Evolutionary conservation across 1,284 basidiomycete genomes (phyloP).

Genomic region (Trametes hirsuta): DNA sequence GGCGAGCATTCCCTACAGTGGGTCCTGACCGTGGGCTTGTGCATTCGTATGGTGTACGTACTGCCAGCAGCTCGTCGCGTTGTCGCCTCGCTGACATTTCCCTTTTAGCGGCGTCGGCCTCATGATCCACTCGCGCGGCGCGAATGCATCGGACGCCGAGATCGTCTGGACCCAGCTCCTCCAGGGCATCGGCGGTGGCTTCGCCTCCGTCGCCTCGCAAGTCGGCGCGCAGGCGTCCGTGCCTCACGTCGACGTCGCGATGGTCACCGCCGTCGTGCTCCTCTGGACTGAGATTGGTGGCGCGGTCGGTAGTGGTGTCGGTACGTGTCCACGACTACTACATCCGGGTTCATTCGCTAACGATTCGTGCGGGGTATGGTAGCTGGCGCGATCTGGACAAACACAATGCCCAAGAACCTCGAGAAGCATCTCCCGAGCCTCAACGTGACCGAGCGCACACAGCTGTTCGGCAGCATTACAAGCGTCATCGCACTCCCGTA

Average conservation of each 20-base stretch:
- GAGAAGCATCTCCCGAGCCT: constrained; percentile 53
- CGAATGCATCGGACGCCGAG: constrained; percentile 59
- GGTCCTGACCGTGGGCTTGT: constrained; percentile 66
- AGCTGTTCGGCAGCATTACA: constrained; percentile 56
- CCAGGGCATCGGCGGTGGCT: constrained; percentile 80
- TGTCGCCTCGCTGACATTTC: no score
- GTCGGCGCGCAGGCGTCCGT: constrained; percentile 83
- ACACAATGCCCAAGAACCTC: constrained; percentile 62
- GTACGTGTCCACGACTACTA: constrained; percentile 22
- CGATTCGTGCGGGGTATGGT: neutral
- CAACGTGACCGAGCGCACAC: constrained; percentile 37
- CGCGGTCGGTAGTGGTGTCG: constrained; percentile 67
- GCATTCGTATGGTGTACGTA: constrained; percentile 58
- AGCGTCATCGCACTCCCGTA: constrained; percentile 47
- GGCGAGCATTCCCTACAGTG: constrained; percentile 37
- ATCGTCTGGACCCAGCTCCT: constrained; percentile 75
- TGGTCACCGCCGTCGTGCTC: constrained; percentile 81
- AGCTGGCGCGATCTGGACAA: constrained; percentile 65
- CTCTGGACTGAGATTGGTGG: constrained; percentile 82
- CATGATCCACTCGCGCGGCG: constrained; percentile 75
- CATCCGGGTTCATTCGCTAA: no score
- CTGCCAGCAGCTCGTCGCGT: no score
- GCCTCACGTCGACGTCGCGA: constrained; percentile 76
- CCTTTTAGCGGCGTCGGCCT: constrained; percentile 59
- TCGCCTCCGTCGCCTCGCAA: constrained; percentile 70